Base-by-base conservation (phyloP, 495 filamentous ascomycete genomes). In the Penicillium canescens region DNA sequence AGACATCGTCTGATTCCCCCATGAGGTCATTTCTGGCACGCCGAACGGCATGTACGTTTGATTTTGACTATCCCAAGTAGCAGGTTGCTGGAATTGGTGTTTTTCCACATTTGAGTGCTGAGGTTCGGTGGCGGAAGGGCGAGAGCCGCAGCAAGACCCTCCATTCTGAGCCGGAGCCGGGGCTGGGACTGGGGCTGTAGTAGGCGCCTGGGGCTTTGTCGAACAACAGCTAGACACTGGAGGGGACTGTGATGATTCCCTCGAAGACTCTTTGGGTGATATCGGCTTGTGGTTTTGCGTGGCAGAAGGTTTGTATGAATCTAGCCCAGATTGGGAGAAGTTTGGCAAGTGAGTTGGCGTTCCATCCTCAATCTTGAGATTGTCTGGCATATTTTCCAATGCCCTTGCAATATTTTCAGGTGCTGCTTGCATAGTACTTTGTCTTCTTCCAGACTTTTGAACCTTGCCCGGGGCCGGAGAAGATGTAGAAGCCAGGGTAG, bases 91-190 rank as follows among this genome's bases (percentile, higher is more conserved):
- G 2, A n/a, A 36, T 21, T 54, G 44, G 23, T 50, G 20, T 21
- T 38, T 33, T 20, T 55, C 35, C 3, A 35, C 8, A 8, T 51
- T 53, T 24, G 46, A 11, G 37, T 42, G 23, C n/a, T 31, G 44
- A 16, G 34, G 6, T 24, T 57, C 24, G 2, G 42, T 18, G 14
- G 37, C 12, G 11, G 52, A 37, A 13, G 43, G 34, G 14, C 33
- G 55, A 6, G 67, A 50, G 14, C 58, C 60, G 35, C 75, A 75
- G 49, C 73, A 76, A 52, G 71, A 73, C 21, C 62, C 58, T 33
- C 35, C 50, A 20, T 42, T 52, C 18, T 55, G 61, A 20, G 53
- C 42, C 6, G 56, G 59, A 9, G 45, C 35, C 12, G 50, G 11
- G 11, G 56, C 52, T 38, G 61, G 43, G 4, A 51, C 38, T 18